Percentiles rank a stretch among this genome's conserved stretches.
These are phyloP conservation scores for Tulasnella sp. DNA, from an alignment of 768 basidiomycete species.

Conservation along the genomic window DNA sequence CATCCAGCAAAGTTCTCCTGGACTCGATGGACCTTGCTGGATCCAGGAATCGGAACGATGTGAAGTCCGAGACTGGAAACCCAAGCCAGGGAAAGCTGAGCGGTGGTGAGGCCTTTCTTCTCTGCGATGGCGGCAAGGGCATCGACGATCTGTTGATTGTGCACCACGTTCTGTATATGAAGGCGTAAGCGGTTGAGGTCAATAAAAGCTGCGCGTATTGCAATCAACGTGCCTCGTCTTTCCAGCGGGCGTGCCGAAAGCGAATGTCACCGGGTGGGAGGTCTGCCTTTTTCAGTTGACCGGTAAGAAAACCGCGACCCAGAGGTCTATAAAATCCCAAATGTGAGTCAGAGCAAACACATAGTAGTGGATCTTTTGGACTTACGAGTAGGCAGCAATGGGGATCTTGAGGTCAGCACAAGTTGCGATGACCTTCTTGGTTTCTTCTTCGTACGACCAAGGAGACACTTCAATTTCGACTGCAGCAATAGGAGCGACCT, in stretches of 20 bases:
- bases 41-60: constrained; percentile 45
- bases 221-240: constrained; percentile 34
- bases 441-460: constrained; percentile 49
- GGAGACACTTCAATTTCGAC: constrained; percentile 64
- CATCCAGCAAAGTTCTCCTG: constrained; percentile 14
- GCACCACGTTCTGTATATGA: constrained; percentile 32
- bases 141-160: constrained; percentile 40
- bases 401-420: constrained; percentile 50
- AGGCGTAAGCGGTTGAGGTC: constrained; percentile 22
- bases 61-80: constrained; percentile 35
- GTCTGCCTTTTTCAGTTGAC: constrained; percentile 39
- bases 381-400: constrained; percentile 52
- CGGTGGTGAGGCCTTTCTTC: constrained; percentile 38
- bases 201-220: constrained; percentile 12
- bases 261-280: constrained; percentile 40
- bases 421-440: constrained; percentile 47
- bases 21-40: constrained; percentile 13
- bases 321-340: constrained; percentile 39
- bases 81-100: constrained; percentile 39
- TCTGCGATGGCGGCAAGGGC: constrained; percentile 34
- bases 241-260: constrained; percentile 37
- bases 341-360: neutral
- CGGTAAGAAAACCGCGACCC: constrained; percentile 47
- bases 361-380: neutral
- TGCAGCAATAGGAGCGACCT: constrained; percentile 49